phyloP scores from a whole-genome alignment of 2,329 filamentous ascomycete genomes.

The Berkeleyomyces basicola region DNA sequence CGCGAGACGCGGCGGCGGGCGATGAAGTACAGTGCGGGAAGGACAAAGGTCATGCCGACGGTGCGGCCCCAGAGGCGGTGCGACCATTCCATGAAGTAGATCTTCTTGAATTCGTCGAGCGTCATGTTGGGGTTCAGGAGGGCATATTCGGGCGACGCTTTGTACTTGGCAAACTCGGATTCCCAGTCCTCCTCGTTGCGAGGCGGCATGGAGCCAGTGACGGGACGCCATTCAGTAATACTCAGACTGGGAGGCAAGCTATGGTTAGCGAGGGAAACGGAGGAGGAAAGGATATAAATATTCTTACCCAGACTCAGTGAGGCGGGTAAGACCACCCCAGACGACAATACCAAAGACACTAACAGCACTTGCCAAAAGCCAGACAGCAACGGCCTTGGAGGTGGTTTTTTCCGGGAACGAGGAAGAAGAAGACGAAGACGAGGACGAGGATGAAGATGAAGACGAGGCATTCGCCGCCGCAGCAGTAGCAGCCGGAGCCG shows the following conservation, averaged over 20 bases:
- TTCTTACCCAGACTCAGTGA: conserved; percentile 88
- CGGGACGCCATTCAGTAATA: conserved; percentile 97
- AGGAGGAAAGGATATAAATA: background rate
- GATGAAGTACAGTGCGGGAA: conserved; percentile 81
- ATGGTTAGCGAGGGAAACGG: background rate
- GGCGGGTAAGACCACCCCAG: conserved; percentile 78
- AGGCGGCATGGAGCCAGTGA: conserved; percentile 81
- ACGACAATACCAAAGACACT: conserved; percentile 96
- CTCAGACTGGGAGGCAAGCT: conserved; percentile 47
- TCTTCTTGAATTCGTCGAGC: conserved; percentile 87
- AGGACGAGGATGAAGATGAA: background rate
- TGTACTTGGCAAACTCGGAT: conserved; percentile 83
- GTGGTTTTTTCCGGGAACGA: conserved; percentile 44
- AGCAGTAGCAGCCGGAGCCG: background rate
- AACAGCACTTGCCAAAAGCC: conserved; percentile 77
- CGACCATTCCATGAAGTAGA: conserved; percentile 99
- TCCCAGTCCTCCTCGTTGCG: conserved; percentile 71
- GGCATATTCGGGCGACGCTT: conserved; percentile 79
- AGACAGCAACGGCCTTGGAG: conserved; percentile 69
- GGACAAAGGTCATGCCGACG: conserved; percentile 74
- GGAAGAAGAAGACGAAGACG: conserved; percentile 6
- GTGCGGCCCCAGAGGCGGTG: conserved; percentile 89
- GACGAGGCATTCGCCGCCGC: background rate
- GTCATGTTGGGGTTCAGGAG: conserved; percentile 87
- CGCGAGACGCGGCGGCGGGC: conserved; percentile 60